These are phyloP conservation scores for Neophaeococcomyces mojaviensis DNA, from an alignment of 2,329 filamentous ascomycete species.

Conservation along the genomic window DNA sequence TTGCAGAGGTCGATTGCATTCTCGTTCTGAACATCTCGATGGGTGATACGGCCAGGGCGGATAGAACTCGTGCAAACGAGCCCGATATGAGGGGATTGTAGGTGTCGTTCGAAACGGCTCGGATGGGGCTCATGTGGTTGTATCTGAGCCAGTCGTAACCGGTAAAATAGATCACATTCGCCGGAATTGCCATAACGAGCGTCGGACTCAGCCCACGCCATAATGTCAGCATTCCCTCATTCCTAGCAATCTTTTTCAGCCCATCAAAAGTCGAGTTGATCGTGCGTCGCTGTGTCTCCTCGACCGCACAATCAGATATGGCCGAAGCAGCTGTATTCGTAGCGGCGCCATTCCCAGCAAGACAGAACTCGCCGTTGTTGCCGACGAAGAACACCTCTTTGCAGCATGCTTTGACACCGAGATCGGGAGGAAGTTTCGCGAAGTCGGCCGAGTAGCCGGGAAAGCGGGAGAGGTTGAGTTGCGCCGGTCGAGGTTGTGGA, in stretches of 20 bases:
- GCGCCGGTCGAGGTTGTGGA: constrained; percentile 38
- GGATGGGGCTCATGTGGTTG: constrained; percentile 65
- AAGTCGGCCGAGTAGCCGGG: constrained; percentile 47
- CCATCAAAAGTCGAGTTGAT: constrained; percentile 91
- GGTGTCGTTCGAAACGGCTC: constrained; percentile 53
- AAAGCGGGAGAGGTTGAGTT: constrained; percentile 49
- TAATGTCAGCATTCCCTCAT: constrained; percentile 77
- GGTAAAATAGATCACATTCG: constrained; percentile 97
- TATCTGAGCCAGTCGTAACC: constrained; percentile 92
- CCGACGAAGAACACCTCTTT: constrained; percentile 95
- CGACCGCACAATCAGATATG: constrained; percentile 68
- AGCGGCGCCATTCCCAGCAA: constrained; percentile 50
- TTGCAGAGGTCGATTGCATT: constrained; percentile 66
- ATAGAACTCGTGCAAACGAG: constrained; percentile 66
- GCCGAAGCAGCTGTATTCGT: constrained; percentile 37
- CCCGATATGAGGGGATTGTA: constrained; percentile 77
- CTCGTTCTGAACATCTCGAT: constrained; percentile 92
- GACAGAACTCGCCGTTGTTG: constrained; percentile 71
- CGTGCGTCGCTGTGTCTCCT: constrained; percentile 73
- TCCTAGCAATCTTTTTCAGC: constrained; percentile 84
- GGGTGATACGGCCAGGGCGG: constrained; percentile 75
- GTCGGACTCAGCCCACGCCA: constrained; percentile 96
- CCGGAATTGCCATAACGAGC: constrained; percentile 84
- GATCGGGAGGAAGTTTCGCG: constrained; percentile 67
- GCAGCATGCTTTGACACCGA: constrained; percentile 91